A percentile compares a stretch with the other conserved stretches of the same genome.
Conservation (phyloP, 805 yeast genomes). For the Yarrowia porcina region DNA sequence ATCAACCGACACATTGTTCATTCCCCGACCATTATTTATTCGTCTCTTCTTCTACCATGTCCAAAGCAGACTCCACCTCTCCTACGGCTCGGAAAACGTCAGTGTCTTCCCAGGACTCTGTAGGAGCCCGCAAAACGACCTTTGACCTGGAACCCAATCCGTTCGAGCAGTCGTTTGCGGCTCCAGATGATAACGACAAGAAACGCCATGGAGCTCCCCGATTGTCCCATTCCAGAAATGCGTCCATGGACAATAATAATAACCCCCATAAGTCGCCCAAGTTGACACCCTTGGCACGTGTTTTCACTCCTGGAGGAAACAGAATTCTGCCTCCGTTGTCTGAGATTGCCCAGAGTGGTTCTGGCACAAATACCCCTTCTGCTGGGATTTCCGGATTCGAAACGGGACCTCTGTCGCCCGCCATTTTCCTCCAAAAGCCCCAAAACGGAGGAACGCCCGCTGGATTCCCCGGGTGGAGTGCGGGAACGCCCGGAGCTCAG, state of each 20-base stretch:
- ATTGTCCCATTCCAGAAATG: background rate
- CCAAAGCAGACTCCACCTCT: slow-evolving; percentile 8
- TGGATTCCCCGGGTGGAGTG: slow-evolving; percentile 1
- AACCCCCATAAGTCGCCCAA: slow-evolving; percentile 22
- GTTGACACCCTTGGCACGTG: slow-evolving; percentile 15
- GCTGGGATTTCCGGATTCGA: slow-evolving; percentile 28
- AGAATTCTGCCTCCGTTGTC: slow-evolving; percentile 35
- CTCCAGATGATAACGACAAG: slow-evolving; percentile 40
- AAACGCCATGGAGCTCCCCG: background rate
- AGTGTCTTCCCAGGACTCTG: background rate
- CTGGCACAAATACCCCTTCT: slow-evolving; percentile 4
- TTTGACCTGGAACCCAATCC: slow-evolving; percentile 91
- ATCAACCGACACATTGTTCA: too few relatives aligned
- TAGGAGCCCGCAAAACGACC: slow-evolving; percentile 34
- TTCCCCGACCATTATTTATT: too few relatives aligned
- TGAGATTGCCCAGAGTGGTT: slow-evolving; percentile 21
- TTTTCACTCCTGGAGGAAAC: slow-evolving; percentile 33
- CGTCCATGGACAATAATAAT: background rate
- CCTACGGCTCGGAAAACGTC: slow-evolving; percentile 8
- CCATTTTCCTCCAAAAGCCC: slow-evolving; percentile 38
- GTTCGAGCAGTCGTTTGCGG: slow-evolving; percentile 90
- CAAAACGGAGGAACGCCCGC: slow-evolving; percentile 28
- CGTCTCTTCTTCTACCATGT: background rate
- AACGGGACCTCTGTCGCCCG: slow-evolving; percentile 41
- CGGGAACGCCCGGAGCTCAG: background rate